Conservation (phyloP, 2,329 filamentous ascomycete genomes). For the Epicoccum sorghinum region DNA sequence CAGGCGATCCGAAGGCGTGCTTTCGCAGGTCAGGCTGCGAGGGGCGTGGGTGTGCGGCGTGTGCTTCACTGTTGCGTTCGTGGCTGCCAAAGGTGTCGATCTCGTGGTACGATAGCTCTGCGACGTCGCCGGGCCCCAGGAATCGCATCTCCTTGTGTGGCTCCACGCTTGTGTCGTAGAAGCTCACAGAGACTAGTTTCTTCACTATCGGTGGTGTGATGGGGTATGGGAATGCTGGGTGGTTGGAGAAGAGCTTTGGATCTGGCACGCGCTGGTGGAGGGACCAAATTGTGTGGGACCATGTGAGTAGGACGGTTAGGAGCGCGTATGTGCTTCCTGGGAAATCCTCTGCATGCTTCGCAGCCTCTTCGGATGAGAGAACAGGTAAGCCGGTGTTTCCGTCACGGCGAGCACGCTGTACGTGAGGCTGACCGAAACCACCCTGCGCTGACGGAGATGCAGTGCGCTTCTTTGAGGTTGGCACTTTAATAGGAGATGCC, state of each 20-base stretch:
- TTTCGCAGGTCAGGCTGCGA: too few relatives aligned
- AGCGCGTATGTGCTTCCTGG: conserved; percentile 26
- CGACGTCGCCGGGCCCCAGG: conserved; percentile 25
- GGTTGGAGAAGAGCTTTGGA: conserved; percentile 17
- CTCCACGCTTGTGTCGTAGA: conserved; percentile 26
- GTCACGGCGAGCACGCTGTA: not conserved
- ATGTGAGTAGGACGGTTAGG: conserved; percentile 24
- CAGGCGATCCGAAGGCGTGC: too few relatives aligned
- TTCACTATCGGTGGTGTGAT: conserved; percentile 18
- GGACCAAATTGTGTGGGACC: conserved; percentile 24
- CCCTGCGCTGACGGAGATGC: not conserved
- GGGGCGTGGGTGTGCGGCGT: too few relatives aligned
- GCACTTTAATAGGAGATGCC: conserved; percentile 9
- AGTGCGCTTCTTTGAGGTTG: not conserved
- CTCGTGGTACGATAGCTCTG: conserved; percentile 25
- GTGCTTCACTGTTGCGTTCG: too few relatives aligned
- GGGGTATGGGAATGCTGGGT: conserved; percentile 25
- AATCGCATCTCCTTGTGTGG: conserved; percentile 27
- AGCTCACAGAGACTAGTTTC: conserved; percentile 23
- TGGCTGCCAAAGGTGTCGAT: conserved; percentile 27
- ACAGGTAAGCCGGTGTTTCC: conserved; percentile 13
- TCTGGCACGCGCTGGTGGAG: conserved; percentile 16
- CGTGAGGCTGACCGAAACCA: too few relatives aligned
- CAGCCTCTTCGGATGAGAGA: conserved; percentile 5
- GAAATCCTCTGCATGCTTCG: conserved; percentile 14